Percentiles rank a stretch among this genome's conserved stretches.
phyloP scores from a whole-genome alignment of 805 yeast genomes.

The Hanseniaspora thailandica region DNA sequence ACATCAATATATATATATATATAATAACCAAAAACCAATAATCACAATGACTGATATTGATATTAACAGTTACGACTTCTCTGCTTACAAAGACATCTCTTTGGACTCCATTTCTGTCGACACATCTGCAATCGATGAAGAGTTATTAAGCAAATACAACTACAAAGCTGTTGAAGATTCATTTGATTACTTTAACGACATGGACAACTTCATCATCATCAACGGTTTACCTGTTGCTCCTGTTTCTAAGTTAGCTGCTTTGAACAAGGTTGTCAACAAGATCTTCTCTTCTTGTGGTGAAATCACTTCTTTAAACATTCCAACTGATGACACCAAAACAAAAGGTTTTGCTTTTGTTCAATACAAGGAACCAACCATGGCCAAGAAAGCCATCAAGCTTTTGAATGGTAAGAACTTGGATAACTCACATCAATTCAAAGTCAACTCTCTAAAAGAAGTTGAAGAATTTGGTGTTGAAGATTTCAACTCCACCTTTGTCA shows the following conservation, averaged over 20 bases:
- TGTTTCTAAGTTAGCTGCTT: conserved; percentile 68
- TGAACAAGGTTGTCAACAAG: conserved; percentile 75
- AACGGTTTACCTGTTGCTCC: conserved; percentile 97
- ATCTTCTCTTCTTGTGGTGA: conserved; percentile 68
- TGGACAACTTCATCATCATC: conserved; percentile 70
- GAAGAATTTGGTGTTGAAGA: conserved; percentile 64
- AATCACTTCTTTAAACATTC: conserved; percentile 69
- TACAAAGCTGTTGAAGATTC: conserved; percentile 22
- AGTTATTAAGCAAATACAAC: conserved; percentile 39
- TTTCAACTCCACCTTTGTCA: conserved; percentile 49
- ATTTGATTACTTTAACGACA: conserved; percentile 37
- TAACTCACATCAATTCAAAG: conserved; percentile 77
- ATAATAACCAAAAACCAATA: not conserved
- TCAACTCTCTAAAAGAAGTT: conserved; percentile 72
- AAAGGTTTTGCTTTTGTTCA: conserved; percentile 82
- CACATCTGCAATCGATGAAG: conserved; percentile 70
- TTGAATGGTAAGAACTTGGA: conserved; percentile 86
- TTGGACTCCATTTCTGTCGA: conserved; percentile 44
- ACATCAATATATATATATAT: not conserved
- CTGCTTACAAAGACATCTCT: conserved; percentile 27
- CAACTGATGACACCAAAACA: conserved; percentile 64
- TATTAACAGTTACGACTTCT: conserved; percentile 5
- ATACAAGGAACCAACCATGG: conserved; percentile 54
- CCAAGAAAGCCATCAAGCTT: conserved; percentile 64
- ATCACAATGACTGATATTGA: conserved; percentile 14